Conservation (phyloP, 1,139 yeast species). For the Hyphopichia khmerensis region DNA sequence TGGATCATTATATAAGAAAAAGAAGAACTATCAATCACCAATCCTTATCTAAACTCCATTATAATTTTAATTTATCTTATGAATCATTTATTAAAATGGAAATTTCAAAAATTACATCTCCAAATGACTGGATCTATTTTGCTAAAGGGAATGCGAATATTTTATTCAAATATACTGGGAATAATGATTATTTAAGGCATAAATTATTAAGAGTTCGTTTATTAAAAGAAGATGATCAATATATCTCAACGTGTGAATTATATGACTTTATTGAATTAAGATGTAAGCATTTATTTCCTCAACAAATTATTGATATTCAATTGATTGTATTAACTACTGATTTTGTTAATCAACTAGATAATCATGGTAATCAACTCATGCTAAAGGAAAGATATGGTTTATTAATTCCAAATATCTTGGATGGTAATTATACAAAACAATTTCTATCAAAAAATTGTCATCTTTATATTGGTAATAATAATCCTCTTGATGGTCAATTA, state of each 20-base stretch:
- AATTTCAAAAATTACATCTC: slow-evolving; percentile 39
- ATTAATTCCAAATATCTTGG: slow-evolving; percentile 40
- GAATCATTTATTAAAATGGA: slow-evolving; percentile 25
- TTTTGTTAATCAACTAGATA: slow-evolving; percentile 31
- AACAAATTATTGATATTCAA: slow-evolving; percentile 39
- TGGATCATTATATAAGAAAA: no score
- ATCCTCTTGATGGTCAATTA: slow-evolving; percentile 5
- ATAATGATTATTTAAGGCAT: slow-evolving; percentile 33
- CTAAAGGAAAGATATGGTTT: slow-evolving; percentile 40
- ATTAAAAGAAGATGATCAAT: slow-evolving; percentile 36
- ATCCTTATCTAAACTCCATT: no score
- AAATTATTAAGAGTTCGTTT: slow-evolving; percentile 40
- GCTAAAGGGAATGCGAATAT: slow-evolving; percentile 50
- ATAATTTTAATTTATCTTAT: background rate
- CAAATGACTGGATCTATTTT: slow-evolving; percentile 43
- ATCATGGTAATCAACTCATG: slow-evolving; percentile 31
- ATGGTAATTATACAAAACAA: slow-evolving; percentile 28
- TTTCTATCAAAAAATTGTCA: slow-evolving; percentile 38
- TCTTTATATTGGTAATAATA: slow-evolving; percentile 20
- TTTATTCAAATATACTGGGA: slow-evolving; percentile 41
- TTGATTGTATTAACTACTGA: slow-evolving; percentile 35
- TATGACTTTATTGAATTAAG: slow-evolving; percentile 44
- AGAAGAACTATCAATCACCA: no score
- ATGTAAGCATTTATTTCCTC: slow-evolving; percentile 41
- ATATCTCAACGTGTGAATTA: slow-evolving; percentile 43